Conservation (phyloP, 208 protist genomes). For the Borovskyia barvae region DNA sequence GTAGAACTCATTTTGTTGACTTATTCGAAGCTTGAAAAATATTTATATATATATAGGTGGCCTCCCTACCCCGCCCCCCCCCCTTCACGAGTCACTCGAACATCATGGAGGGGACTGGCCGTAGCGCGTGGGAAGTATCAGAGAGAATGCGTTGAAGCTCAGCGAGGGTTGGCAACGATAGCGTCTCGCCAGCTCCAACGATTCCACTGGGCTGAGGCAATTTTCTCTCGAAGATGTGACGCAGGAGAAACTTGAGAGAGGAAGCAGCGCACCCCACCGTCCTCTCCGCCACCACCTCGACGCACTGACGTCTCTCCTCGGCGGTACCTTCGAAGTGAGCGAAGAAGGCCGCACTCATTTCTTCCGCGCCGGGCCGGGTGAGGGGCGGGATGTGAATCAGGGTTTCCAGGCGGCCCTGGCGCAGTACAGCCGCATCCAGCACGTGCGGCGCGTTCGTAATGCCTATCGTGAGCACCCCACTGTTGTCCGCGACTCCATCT, state of each 20-base stretch:
- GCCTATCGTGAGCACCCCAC: conserved; percentile 91
- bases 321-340: conserved; percentile 29
- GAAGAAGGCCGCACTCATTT: conserved; percentile 66
- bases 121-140: neutral
- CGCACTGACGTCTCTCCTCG: neutral
- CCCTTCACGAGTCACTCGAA: too few species aligned
- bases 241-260: conserved; percentile 49
- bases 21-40: conserved; percentile 8
- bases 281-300: conserved; percentile 25
- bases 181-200: neutral
- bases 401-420: conserved; percentile 93
- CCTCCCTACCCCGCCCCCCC: too few species aligned
- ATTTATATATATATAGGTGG: too few species aligned
- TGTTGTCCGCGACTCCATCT: conserved; percentile 92
- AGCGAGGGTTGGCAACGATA: conserved; percentile 1
- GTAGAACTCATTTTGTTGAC: too few species aligned
- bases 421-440: conserved; percentile 95
- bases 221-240: conserved; percentile 53
- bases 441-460: conserved; percentile 73
- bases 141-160: conserved; percentile 3
- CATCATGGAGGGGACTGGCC: too few species aligned
- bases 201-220: conserved; percentile 10
- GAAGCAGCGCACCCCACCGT: conserved; percentile 51
- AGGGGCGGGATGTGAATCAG: conserved; percentile 68
- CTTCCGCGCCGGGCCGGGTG: conserved; percentile 31